Evolutionary conservation across 2,329 filamentous ascomycete genomes (phyloP), one percentile per base, ranked within the genome.

Genomic region (Claviceps humidiphila): DNA sequence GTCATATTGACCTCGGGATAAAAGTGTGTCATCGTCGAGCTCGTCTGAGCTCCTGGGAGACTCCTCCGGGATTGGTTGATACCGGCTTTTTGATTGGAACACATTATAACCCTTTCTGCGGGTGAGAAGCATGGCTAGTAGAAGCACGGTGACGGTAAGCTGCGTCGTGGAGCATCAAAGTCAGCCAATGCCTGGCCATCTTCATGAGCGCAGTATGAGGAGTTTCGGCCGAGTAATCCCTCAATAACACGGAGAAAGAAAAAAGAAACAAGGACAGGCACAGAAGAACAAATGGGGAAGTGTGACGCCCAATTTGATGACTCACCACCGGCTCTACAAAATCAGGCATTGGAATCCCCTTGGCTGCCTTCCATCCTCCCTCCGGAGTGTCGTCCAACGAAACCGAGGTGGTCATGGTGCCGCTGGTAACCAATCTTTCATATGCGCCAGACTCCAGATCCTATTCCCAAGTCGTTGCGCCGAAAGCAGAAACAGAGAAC

Each of bases 141-240:
- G 58, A 50, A 70, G 65, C 43, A 70, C 66, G 14, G 60, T 55
- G n/a, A 69, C 61, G 48, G 69, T 68, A 22, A 66, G 61, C 67
- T 69, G 48, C 37, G 40, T 42, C 16, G 40, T n/a, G 5, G n/a
- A 9, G 42, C 54, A n/a, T 13, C 13, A 22, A 8, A 22, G n/a
- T 44, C 44, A 46, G 45, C 38, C 39, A 24, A 45, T 5, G 13
- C 14, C n/a, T n/a, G 38, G 16, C 38, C 38, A 40, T 16, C 14
- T 34, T 34, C 9, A 11, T 11, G 30, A 34, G 9, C 9, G 9
- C 8, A 34, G 9, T 34, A 11, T 34, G 30, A 34, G 9, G 9
- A 34, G 9, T 34, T 3, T 34, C 30, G 30, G 30, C 30, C 30
- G 30, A 34, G 3, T 4, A 34, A 34, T 34, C 9, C 3, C 30